These are phyloP conservation scores for Aplosporella prunicola DNA, from an alignment of 2,329 filamentous ascomycete genomes.

Conservation along the genomic window DNA sequence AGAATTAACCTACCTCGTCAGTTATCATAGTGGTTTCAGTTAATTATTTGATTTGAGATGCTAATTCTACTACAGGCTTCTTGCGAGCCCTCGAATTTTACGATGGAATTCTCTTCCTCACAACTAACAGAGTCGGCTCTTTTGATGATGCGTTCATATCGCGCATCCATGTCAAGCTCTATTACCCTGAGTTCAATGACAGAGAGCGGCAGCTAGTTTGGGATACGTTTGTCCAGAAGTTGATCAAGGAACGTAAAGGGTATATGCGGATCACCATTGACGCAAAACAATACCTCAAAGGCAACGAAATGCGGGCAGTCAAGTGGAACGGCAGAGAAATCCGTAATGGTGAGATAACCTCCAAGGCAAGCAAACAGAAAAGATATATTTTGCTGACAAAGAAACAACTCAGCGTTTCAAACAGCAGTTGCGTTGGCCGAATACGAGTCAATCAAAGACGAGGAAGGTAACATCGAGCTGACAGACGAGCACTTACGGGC, in stretches of 20 bases:
- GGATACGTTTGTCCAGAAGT: constrained; percentile 18
- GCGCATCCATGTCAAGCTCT: constrained; percentile 22
- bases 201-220: constrained; percentile 16
- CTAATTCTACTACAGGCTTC: constrained; percentile 19
- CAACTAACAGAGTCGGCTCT: constrained; percentile 24
- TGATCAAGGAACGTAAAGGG: constrained; percentile 12
- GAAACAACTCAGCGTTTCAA: constrained; percentile 14
- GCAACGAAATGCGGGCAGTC: constrained; percentile 13
- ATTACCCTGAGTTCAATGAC: constrained; percentile 14
- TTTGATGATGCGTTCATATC: constrained; percentile 28
- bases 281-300: constrained; percentile 15
- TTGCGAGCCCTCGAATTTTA: constrained; percentile 31
- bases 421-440: constrained; percentile 17
- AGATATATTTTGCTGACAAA: not conserved
- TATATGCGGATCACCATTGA: constrained; percentile 10
- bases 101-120: constrained; percentile 32
- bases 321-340: constrained; percentile 25
- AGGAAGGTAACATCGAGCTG: constrained; percentile 7
- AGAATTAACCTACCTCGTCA: not conserved
- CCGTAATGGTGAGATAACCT: constrained; percentile 17
- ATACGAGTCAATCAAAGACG: no score
- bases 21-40: no score
- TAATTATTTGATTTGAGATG: not conserved
- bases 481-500: constrained; percentile 13
- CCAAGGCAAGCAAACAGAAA: not conserved